A percentile compares a stretch with the other conserved stretches of the same genome.
phyloP scores from a whole-genome alignment of 129 eudicot species.

The Artemisia tridentata region DNA sequence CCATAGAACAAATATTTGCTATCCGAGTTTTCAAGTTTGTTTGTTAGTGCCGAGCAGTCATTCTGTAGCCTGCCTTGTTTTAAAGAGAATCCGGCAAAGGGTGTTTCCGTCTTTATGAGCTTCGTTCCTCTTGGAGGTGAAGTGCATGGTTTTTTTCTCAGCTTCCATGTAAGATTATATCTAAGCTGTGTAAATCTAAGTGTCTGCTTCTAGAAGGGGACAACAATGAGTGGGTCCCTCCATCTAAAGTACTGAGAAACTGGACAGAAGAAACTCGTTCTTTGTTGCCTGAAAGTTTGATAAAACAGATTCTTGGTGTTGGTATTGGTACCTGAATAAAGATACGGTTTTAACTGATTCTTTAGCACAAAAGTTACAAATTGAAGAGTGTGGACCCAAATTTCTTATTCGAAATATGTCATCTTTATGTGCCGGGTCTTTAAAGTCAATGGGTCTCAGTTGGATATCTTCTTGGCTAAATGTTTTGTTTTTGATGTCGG shows the following conservation, averaged over 20 bases:
- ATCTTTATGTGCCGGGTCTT: slow-evolving; percentile 46
- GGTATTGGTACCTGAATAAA: slow-evolving; percentile 69
- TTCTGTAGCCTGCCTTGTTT: slow-evolving; percentile 70
- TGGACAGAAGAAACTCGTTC: slow-evolving; percentile 63
- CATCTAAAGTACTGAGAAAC: slow-evolving; percentile 57
- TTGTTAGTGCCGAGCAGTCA: slow-evolving; percentile 58
- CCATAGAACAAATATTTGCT: slow-evolving; percentile 84
- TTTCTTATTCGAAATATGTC: slow-evolving; percentile 44
- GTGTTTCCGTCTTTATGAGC: slow-evolving; percentile 65
- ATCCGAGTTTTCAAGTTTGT: slow-evolving; percentile 70
- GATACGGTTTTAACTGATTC: slow-evolving; percentile 59
- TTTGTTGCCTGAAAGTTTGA: slow-evolving; percentile 56
- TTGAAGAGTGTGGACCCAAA: slow-evolving; percentile 73
- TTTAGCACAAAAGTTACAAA: slow-evolving; percentile 58
- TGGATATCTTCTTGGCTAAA: slow-evolving; percentile 72
- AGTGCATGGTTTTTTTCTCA: slow-evolving; percentile 75
- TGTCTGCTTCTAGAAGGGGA: slow-evolving; percentile 70
- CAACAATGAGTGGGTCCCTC: slow-evolving; percentile 67
- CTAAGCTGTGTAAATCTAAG: slow-evolving; percentile 55
- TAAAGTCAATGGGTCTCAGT: slow-evolving; percentile 52
- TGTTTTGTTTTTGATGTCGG: slow-evolving; percentile 44
- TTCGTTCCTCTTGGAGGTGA: slow-evolving; percentile 78
- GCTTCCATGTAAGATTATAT: slow-evolving; percentile 69
- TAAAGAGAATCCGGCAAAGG: slow-evolving; percentile 56
- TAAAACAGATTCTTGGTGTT: slow-evolving; percentile 69